These are phyloP conservation scores for Cryptococcus jaspeensis DNA, from an alignment of 1,284 basidiomycete species.

Conservation along the genomic window DNA sequence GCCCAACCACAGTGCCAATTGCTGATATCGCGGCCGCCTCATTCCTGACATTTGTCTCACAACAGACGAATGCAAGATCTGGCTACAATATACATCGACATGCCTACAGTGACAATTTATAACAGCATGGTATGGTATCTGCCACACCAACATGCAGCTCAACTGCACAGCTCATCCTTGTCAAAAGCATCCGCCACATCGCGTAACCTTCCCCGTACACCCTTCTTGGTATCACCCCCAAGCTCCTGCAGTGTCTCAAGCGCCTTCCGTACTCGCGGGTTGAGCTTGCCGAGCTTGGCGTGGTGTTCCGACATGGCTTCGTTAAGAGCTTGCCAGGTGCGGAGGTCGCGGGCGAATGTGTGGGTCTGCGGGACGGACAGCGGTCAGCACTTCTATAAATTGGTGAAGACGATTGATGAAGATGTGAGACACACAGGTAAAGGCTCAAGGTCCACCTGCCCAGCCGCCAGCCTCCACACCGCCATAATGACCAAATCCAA, in stretches of 20 bases:
- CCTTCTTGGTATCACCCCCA: conserved; percentile 40
- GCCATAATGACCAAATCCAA: conserved; percentile 50
- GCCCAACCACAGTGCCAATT: background rate
- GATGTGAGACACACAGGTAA: conserved; percentile 39
- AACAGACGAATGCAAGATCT: background rate
- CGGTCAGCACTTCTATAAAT: too few relatives aligned
- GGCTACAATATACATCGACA: too few relatives aligned
- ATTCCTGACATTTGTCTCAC: background rate
- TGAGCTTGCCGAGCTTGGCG: conserved; percentile 24
- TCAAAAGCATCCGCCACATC: conserved; percentile 33
- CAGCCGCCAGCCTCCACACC: conserved; percentile 41
- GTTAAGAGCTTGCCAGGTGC: conserved; percentile 37
- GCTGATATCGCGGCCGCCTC: background rate
- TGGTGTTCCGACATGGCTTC: conserved; percentile 33
- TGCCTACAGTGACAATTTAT: too few relatives aligned
- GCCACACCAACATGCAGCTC: too few relatives aligned
- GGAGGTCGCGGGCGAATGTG: conserved; percentile 49
- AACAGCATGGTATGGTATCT: too few relatives aligned
- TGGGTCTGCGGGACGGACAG: conserved; percentile 37
- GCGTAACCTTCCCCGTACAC: conserved; percentile 36
- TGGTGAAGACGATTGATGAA: background rate
- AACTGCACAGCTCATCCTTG: background rate
- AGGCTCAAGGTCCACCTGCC: conserved; percentile 33
- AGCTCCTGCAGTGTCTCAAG: conserved; percentile 30
- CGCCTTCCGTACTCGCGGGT: conserved; percentile 26